Evolutionary conservation across 768 basidiomycete species (phyloP).

Genomic region (Arthromyces matolae): DNA sequence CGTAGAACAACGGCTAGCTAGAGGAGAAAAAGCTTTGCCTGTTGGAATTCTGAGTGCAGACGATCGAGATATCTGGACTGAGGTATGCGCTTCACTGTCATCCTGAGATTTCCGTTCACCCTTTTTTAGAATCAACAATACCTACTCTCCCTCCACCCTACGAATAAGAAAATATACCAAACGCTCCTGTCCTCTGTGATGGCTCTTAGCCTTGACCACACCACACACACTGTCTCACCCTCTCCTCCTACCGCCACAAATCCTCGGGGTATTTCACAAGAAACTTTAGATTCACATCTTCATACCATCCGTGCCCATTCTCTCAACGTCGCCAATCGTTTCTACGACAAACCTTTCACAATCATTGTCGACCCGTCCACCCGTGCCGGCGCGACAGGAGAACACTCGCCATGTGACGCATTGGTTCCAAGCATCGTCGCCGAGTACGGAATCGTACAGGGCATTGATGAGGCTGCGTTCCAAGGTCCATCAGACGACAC

Average conservation of each 20-base stretch:
- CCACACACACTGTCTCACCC: slow-evolving; percentile 44
- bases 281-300: slow-evolving; percentile 65
- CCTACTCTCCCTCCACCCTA: slow-evolving; percentile 62
- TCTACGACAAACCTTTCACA: slow-evolving; percentile 85
- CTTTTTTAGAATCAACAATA: slow-evolving; percentile 61
- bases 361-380: slow-evolving; percentile 83
- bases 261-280: slow-evolving; percentile 33
- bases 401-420: slow-evolving; percentile 89
- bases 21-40: slow-evolving; percentile 54
- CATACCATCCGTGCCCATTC: slow-evolving; percentile 64
- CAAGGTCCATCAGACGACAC: slow-evolving; percentile 13
- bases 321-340: slow-evolving; percentile 69
- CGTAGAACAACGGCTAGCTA: slow-evolving; percentile 44
- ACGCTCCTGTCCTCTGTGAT: slow-evolving; percentile 74
- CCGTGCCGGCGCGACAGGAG: slow-evolving; percentile 83
- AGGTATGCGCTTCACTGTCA: slow-evolving; percentile 42
- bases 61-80: slow-evolving; percentile 77
- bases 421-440: slow-evolving; percentile 83
- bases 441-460: slow-evolving; percentile 75
- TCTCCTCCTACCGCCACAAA: slow-evolving; percentile 17
- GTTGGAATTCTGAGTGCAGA: slow-evolving; percentile 78
- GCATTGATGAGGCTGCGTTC: slow-evolving; percentile 51
- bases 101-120: background rate
- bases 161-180: slow-evolving; percentile 57
- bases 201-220: slow-evolving; percentile 77